These are phyloP conservation scores for Prasinococcaceae sp. DNA, from an alignment of 139 green algal genomes.

Conservation along the genomic window DNA sequence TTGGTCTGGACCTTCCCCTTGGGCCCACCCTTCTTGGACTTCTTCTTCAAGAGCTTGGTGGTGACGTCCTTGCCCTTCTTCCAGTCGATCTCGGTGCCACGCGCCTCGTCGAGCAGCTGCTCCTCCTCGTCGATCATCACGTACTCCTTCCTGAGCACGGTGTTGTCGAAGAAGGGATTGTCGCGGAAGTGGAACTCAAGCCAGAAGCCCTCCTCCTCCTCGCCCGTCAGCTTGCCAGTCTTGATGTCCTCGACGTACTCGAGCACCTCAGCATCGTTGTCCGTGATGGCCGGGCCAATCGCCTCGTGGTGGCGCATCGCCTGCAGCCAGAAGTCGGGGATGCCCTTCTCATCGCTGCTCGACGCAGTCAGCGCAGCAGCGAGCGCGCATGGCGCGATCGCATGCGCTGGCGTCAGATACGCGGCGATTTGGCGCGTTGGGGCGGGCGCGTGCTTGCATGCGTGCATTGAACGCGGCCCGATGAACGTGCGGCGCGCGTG, in stretches of 20 bases:
- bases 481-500: too few species aligned
- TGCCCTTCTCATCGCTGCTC: constrained; percentile 21
- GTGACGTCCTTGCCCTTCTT: constrained; percentile 75
- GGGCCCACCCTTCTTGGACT: constrained; percentile 66
- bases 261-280: constrained; percentile 78
- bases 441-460: too few species aligned
- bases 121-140: constrained; percentile 69
- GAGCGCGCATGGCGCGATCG: neutral
- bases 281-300: constrained; percentile 33
- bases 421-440: too few species aligned
- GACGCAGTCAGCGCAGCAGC: neutral
- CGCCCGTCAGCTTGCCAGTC: constrained; percentile 23
- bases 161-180: constrained; percentile 79
- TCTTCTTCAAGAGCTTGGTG: constrained; percentile 92
- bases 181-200: constrained; percentile 40
- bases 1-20: constrained; percentile 68
- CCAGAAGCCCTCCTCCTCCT: constrained; percentile 19
- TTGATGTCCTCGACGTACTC: constrained; percentile 61
- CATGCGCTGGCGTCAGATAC: neutral
- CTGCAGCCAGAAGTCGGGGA: constrained; percentile 76
- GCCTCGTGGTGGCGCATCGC: constrained; percentile 55
- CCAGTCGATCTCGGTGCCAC: constrained; percentile 69
- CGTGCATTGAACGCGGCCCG: too few species aligned
- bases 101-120: neutral
- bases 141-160: constrained; percentile 59